Conservation (phyloP, 78 protist genomes). For the Dictyostelium discoideum region dicty_2.7 NC_007089.4:1826501-1827000, state of each 20-base stretch:
- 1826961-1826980: slow-evolving; percentile 29
- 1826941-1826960: neutral
- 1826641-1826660: slow-evolving; percentile 79
- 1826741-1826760: slow-evolving; percentile 17
- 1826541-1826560: slow-evolving; percentile 14
- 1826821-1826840: slow-evolving; percentile 17
- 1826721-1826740: slow-evolving; percentile 67
- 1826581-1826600: slow-evolving; percentile 82
- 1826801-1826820: slow-evolving; percentile 31
- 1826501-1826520: slow-evolving; percentile 26
- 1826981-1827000: slow-evolving; percentile 38
- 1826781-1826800: neutral
- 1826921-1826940: neutral
- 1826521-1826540: slow-evolving; percentile 21
- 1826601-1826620: slow-evolving; percentile 19
- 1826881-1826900: neutral
- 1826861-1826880: slow-evolving; percentile 14
- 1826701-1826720: slow-evolving; percentile 81
- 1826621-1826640: slow-evolving; percentile 9
- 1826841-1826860: slow-evolving; percentile 33
- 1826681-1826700: slow-evolving; percentile 60
- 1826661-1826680: slow-evolving; percentile 68
- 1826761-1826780: slow-evolving; percentile 39
- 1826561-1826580: slow-evolving; percentile 63
- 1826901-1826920: slow-evolving; percentile 45